Evolutionary conservation across 2,329 filamentous ascomycete genomes (phyloP).

Genomic region (Diaporthe velutina): DNA sequence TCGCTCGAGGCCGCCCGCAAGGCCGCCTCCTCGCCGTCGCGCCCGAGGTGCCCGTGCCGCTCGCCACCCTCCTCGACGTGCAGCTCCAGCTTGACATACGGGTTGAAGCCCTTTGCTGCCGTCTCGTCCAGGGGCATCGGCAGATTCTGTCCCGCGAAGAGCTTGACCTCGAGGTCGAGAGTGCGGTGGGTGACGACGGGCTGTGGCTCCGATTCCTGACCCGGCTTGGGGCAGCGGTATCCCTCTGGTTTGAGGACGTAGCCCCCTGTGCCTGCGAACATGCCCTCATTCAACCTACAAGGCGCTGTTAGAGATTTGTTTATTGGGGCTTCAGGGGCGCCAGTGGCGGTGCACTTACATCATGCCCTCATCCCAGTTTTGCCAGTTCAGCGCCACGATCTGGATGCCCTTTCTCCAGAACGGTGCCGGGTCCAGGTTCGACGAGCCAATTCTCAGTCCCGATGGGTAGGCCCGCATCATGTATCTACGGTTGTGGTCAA

Average conservation of each 20-base stretch:
- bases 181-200: constrained; percentile 64
- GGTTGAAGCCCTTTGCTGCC: constrained; percentile 71
- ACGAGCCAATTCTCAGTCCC: constrained; percentile 83
- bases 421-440: constrained; percentile 85
- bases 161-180: constrained; percentile 78
- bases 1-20: constrained; percentile 48
- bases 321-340: neutral
- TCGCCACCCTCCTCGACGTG: constrained; percentile 79
- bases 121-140: constrained; percentile 71
- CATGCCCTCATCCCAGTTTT: constrained; percentile 90
- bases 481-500: constrained; percentile 84
- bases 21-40: constrained; percentile 35
- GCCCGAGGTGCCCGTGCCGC: constrained; percentile 44
- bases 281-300: constrained; percentile 79
- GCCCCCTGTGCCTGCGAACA: constrained; percentile 87
- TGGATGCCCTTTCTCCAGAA: constrained; percentile 94
- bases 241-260: constrained; percentile 88
- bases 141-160: constrained; percentile 83
- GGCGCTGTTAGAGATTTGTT: neutral
- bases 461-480: constrained; percentile 92
- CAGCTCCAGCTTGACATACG: constrained; percentile 86
- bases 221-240: constrained; percentile 43
- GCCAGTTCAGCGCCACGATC: constrained; percentile 94
- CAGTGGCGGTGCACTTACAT: constrained; percentile 65
- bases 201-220: constrained; percentile 51